Evolutionary conservation across 139 green algal genomes (phyloP), one percentile per base, ranked within the genome.

Genomic region (Limnomonas spitsbergensis): DNA sequence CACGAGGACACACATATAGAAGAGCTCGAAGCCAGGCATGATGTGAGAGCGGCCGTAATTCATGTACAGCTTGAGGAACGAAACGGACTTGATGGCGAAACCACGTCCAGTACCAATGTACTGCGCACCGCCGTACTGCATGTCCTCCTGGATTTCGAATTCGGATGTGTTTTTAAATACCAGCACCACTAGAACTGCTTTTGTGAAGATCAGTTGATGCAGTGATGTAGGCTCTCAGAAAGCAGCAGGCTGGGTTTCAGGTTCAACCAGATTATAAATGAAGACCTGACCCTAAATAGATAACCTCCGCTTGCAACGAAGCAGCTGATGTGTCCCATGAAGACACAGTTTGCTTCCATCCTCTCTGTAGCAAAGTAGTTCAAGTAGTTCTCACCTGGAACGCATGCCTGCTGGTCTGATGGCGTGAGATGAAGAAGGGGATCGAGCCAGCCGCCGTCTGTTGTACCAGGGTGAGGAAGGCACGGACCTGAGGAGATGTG

Each of bases 21-120:
- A 26, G 67, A 95, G 82, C 84, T 93, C 87, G 29, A 85, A 78
- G 38, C 86, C 91, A 66, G 87, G 87, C 75, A 92, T 92, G 52
- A 95, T 83, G 81, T 95, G 91, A 31, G 71, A 83, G 79, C 89
- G 80, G 37, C 82, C 83, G 20, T 61, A 61, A 31, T 26, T n/a
- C 34, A 47, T 9, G 26, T 31, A 82, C 9, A 47, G 69, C 54
- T 90, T 89, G 38, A 90, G 84, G 75, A 93, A 93, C 26, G 81
- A 80, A 61, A 84, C 88, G 81, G 92, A 90, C 34, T 84, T 82
- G 53, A 95, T 78, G 31, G 90, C 86, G 77, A 94, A 97, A 40
- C 91, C 93, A 61, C 93, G 85, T 27, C 93, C 92, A 2, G 92
- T 96, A 54, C 84, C 85, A 31, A 94, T 85, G 87, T 97, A 97